phyloP scores from a whole-genome alignment of 2,329 filamentous ascomycete genomes.

The Nakataea oryzae region DNA sequence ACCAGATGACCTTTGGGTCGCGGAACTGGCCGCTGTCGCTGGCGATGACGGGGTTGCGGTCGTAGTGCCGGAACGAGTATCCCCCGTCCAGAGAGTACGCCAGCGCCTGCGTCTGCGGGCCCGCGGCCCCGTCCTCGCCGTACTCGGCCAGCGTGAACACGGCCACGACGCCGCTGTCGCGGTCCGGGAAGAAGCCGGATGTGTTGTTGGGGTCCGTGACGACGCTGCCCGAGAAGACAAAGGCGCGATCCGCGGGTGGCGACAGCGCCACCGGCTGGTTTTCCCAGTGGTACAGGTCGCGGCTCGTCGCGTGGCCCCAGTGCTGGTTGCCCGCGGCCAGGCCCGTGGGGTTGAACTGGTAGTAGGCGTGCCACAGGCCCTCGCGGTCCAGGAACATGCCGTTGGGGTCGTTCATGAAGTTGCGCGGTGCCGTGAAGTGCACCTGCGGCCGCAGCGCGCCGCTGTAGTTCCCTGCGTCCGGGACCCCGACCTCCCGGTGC shows the following conservation, averaged over 20 bases:
- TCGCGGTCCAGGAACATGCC: conserved; percentile 48
- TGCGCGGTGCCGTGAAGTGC: conserved; percentile 42
- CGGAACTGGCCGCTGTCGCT: conserved; percentile 47
- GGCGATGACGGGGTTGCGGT: conserved; percentile 48
- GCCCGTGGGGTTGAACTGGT: conserved; percentile 33
- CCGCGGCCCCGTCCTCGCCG: conserved; percentile 23
- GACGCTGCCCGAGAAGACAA: conserved; percentile 42
- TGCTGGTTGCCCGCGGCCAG: conserved; percentile 42
- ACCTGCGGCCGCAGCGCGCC: conserved; percentile 35
- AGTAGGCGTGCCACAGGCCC: conserved; percentile 54
- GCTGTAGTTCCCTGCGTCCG: conserved; percentile 16
- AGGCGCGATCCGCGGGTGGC: conserved; percentile 29
- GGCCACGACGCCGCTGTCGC: conserved; percentile 38
- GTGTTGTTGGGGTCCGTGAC: conserved; percentile 55
- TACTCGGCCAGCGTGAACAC: conserved; percentile 33
- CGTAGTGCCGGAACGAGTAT: conserved; percentile 50
- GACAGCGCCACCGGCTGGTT: conserved; percentile 54
- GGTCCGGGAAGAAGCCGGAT: conserved; percentile 52
- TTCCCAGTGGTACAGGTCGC: conserved; percentile 52
- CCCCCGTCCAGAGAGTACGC: conserved; percentile 53
- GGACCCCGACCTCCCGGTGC: conserved; percentile 5
- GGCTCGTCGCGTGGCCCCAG: conserved; percentile 56
- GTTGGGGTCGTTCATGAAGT: conserved; percentile 54
- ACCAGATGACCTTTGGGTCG: conserved; percentile 55
- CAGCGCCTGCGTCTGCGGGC: conserved; percentile 44